Base-by-base conservation (phyloP, 2,329 filamentous ascomycete species). In the Fusarium pininemorale region DNA sequence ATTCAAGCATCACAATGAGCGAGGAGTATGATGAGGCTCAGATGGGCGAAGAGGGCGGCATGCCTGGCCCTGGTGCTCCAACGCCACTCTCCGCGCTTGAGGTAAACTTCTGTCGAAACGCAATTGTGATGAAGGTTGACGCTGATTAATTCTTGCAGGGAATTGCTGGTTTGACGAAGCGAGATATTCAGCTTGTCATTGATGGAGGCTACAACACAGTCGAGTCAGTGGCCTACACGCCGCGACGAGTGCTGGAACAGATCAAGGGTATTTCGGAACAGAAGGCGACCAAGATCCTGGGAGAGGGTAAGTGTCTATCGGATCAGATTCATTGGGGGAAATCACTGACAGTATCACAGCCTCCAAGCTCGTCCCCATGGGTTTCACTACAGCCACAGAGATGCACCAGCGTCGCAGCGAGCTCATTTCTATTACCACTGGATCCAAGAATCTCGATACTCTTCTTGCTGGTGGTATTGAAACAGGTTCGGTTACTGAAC, bases 181-280 rank as follows among this genome's bases (percentile, higher is more conserved):
- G 97, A 79, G 96, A 99, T 81, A 97, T 98, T 77, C 96, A 98
- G 81, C 87, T 98, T 44, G 90, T 99, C 28, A 87, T 97, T 24
- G 96, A 98, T 79, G 95, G 94, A 44, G 96, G 96, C 10, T 98
- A 91, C 83, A 94, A 98, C 81, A 99, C 96, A 0, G 95, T 99
- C 42, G 96, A 99, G 83, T 92, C 95, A 5, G 93, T 99, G 69
- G 96, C 96, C 56, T 99, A 99, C 81, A 98, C 90, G 7, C 90
- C 96, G 81, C 93, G 89, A 60, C 90, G 96, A 79, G 86, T 92
- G 64, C 85, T 99, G 24, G 96, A 99, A 82, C 94, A 97, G 82
- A 96, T 99, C 83, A 99, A 98, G 83, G 96, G 96, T 65, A 98
- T 99, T 39, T 99, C 96, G 3, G 96, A 98, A 84, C 93, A 97